Evolutionary conservation across 345 rosid genomes (phyloP), one percentile per base, ranked within the genome.

Genomic region (Eucalyptus melliodora): DNA sequence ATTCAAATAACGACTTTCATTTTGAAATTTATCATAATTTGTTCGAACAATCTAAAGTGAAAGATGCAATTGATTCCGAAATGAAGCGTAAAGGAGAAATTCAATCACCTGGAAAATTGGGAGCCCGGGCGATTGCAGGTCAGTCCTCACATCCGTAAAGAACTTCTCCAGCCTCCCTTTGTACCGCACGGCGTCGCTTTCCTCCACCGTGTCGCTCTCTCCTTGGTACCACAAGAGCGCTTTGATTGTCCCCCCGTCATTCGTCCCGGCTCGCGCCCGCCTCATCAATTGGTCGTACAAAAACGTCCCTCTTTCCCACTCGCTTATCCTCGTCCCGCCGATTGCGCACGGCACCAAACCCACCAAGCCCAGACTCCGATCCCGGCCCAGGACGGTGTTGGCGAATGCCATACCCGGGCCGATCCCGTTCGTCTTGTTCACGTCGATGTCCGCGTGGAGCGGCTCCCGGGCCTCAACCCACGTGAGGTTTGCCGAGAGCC

Each of bases 371-470:
- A 89, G 91, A 8, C 77, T 81, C 1, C 90, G 92, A 72, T 87
- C 88, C 88, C 49, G 89, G 69, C 91, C 88, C 90, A 95, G 88
- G 27, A 97, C 81, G 37, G 93, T 91, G 86, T 96, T 95, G 40
- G 96, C 94, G 88, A 97, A 97, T 13, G 97, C 49, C 99, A 97
- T 95, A 16, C 98, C 98, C 2, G 99, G 99, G n/a, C 99, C 99
- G 27, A 95, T 77, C 87, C 99, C 99, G 77, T 95, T 95, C 13
- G 90, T 95, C 89, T 93, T 95, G 53, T 51, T 92, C 17, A 87
- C 31, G 86, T 97, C 99, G 62, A 97, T 97, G 88, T 96, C 99
- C n/a, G 90, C 93, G 87, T 97, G 99, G 86, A 97, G 97, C 16
- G 96, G 98, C 91, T 95, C 99, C 77, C 49, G 91, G 87, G 99